Evolutionary conservation across 371 early-diverging fungal genomes (phyloP).

Genomic region (Apophysomyces ossiformis): DNA sequence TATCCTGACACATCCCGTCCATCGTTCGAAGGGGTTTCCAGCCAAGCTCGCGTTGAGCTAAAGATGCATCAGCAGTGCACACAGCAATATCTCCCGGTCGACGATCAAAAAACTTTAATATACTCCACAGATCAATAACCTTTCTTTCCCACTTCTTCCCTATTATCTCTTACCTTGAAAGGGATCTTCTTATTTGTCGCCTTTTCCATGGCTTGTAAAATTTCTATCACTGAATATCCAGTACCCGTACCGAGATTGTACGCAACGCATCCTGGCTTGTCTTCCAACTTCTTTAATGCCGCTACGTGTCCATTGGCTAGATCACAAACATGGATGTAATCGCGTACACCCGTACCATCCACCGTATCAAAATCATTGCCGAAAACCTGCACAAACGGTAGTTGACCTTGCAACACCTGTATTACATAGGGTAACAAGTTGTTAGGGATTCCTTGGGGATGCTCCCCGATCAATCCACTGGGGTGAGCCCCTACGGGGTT

Average conservation of each 20-base stretch:
- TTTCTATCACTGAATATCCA: conserved; percentile 87
- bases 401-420: conserved; percentile 79
- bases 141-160: too few species aligned
- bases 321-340: conserved; percentile 91
- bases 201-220: conserved; percentile 77
- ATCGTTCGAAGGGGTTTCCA: conserved; percentile 75
- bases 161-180: conserved; percentile 44
- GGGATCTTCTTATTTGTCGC: conserved; percentile 70
- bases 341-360: conserved; percentile 92
- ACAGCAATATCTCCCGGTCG: conserved; percentile 87
- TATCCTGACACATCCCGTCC: conserved; percentile 87
- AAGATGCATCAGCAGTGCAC: conserved; percentile 78
- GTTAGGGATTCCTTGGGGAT: conserved; percentile 83
- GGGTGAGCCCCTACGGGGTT: conserved; percentile 93
- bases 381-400: conserved; percentile 74
- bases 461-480: conserved; percentile 88
- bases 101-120: conserved; percentile 36
- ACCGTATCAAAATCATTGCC: conserved; percentile 85
- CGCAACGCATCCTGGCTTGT: conserved; percentile 61
- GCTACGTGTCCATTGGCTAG: conserved; percentile 84
- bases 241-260: conserved; percentile 89
- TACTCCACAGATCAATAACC: neutral
- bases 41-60: conserved; percentile 71
- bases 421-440: conserved; percentile 90
- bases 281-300: conserved; percentile 71